phyloP scores from a whole-genome alignment of 2,329 filamentous ascomycete genomes.

The Nemania sp. region DNA sequence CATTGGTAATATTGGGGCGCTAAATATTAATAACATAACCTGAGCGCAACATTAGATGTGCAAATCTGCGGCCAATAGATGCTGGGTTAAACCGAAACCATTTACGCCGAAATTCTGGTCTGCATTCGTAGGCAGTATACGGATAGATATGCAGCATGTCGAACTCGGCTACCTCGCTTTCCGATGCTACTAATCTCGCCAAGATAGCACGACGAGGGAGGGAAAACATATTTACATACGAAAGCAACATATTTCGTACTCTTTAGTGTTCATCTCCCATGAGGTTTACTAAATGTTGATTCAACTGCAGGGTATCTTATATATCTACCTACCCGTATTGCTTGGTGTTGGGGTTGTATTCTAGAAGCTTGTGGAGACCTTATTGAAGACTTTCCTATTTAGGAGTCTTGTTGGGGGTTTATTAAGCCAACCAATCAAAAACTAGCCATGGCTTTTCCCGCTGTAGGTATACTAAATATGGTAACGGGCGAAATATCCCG shows the following conservation, averaged over 20 bases:
- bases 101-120: not conserved
- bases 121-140: not conserved
- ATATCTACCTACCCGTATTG: not conserved
- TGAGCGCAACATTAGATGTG: not conserved
- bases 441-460: too few relatives aligned
- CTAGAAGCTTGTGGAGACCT: not conserved
- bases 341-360: not conserved
- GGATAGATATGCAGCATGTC: not conserved
- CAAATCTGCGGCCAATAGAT: not conserved
- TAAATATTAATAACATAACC: not conserved
- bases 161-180: slow-evolving; percentile 5
- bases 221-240: not conserved
- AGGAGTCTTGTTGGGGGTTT: not conserved
- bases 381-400: not conserved
- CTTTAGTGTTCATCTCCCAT: not conserved
- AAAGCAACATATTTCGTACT: not conserved
- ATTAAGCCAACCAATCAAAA: not conserved
- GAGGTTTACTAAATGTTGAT: not conserved
- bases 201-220: not conserved
- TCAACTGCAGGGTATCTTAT: not conserved
- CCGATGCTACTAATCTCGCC: not conserved
- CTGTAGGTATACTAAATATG: too few relatives aligned
- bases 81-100: not conserved
- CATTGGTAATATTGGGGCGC: not conserved
- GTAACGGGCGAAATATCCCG: not conserved